Base-by-base conservation (phyloP, 257 asterid genomes). In the Solanum medicagineum region DNA sequence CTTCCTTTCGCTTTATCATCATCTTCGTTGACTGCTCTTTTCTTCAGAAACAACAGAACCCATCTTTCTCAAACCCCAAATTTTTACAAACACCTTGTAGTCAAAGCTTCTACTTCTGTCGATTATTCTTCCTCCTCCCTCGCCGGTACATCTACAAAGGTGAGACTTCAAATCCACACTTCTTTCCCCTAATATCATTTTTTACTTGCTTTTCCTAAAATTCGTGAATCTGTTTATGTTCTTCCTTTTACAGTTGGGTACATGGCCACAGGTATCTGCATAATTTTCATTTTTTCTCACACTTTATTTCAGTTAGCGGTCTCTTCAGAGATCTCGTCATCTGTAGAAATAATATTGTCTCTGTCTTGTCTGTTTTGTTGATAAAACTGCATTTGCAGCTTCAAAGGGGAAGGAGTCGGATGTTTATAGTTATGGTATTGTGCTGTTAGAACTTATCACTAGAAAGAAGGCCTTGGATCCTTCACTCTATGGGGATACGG, bases 251-350 rank as follows among this genome's bases (percentile, higher is more conserved):
- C 97, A 24, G 84, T 91, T 44, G 97, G 97, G 40, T 95, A 94
- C 89, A 92, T 95, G 77, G 98, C 98, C 86, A 97, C 98, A 91
- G 98, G 98, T 95, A 93, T 77, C 68, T 36, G 85, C 45, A 6
- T 55, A 4, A 26, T 83, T 14, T 73, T 73, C 49, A 6, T 85
- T 32, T 81, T 32, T 66, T 26, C 55, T 56, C 36, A 16, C 22
- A n/a, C 73, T 45, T 40, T 49, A 45, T 62, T 49, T 77, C 60
- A 16, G 57, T 75, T 19, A 4, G 63, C 16, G 22, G 44, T 62
- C 32, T n/a, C 51, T 42, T 63, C 49, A 19, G 47, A 77, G 10
- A 47, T 40, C 49, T 53, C 10, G n/a, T 75, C 47, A 55, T 65
- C 75, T 83, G 47, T 47, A n/a, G 26, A 47, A 83, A 44, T 63